Conservation (phyloP, 1,139 yeast species). For the Scheffersomyces titani region DNA sequence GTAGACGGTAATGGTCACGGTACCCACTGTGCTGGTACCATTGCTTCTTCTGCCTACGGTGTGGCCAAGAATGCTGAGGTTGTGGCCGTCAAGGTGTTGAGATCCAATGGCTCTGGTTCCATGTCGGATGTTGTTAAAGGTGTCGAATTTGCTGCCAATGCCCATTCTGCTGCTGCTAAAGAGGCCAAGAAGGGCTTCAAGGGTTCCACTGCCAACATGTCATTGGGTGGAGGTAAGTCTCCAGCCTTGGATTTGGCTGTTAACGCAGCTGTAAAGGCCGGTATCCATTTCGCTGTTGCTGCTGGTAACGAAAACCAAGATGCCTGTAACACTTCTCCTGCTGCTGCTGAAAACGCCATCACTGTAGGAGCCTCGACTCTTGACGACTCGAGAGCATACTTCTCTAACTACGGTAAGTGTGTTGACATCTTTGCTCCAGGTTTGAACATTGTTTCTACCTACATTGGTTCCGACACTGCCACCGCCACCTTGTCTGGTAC, state of each 20-base stretch:
- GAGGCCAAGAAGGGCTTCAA: constrained; percentile 65
- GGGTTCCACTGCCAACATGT: constrained; percentile 89
- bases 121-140: constrained; percentile 84
- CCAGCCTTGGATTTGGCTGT: constrained; percentile 82
- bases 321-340: constrained; percentile 85
- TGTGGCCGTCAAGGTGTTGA: constrained; percentile 77
- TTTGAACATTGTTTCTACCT: constrained; percentile 76
- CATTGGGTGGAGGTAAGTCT: constrained; percentile 85
- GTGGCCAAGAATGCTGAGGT: constrained; percentile 74
- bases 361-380: constrained; percentile 84
- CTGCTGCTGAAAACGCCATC: constrained; percentile 71
- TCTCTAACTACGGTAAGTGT: constrained; percentile 82
- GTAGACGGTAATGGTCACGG: constrained; percentile 95
- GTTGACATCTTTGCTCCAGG: constrained; percentile 89
- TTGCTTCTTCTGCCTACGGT: constrained; percentile 74
- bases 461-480: constrained; percentile 81
- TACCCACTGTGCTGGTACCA: constrained; percentile 86
- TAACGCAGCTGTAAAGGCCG: constrained; percentile 79
- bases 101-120: constrained; percentile 75
- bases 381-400: constrained; percentile 74
- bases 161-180: constrained; percentile 60
- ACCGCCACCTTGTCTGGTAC: constrained; percentile 96
- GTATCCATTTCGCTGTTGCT: constrained; percentile 83
- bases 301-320: constrained; percentile 88
- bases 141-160: constrained; percentile 72